A percentile compares a stretch with the other conserved stretches of the same genome.
These are phyloP conservation scores for Davidsoniella australis DNA, from an alignment of 2,329 filamentous ascomycete genomes.

Conservation along the genomic window DNA sequence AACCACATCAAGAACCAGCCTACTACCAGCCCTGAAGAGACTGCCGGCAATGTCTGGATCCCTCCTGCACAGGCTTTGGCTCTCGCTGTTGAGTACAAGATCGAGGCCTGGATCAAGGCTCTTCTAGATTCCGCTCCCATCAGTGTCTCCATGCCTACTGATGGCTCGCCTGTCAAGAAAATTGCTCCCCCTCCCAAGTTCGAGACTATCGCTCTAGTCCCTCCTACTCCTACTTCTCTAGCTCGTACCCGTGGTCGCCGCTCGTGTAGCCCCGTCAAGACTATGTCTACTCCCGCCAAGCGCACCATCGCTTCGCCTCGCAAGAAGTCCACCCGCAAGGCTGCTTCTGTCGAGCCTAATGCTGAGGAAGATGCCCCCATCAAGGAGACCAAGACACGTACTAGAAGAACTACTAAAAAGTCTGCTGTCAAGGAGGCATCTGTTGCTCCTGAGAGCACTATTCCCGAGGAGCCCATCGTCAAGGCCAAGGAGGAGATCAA, in stretches of 20 bases:
- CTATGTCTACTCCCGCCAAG: slow-evolving; percentile 37
- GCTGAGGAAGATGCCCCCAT: slow-evolving; percentile 1
- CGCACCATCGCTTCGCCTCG: slow-evolving; percentile 17
- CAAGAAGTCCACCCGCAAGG: slow-evolving; percentile 11
- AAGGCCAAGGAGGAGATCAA: slow-evolving; percentile 38
- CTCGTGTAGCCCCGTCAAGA: slow-evolving; percentile 37
- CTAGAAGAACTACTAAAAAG: slow-evolving; percentile 10
- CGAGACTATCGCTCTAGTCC: slow-evolving; percentile 32
- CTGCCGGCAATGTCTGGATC: slow-evolving; percentile 94
- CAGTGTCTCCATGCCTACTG: slow-evolving; percentile 31
- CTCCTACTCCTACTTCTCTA: slow-evolving; percentile 30
- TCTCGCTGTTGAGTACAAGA: slow-evolving; percentile 74
- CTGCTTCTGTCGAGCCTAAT: slow-evolving; percentile 9
- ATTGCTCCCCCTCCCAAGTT: slow-evolving; percentile 74
- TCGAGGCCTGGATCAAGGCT: slow-evolving; percentile 78
- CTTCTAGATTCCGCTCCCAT: slow-evolving; percentile 80
- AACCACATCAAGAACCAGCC: slow-evolving; percentile 69
- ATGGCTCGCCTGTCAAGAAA: slow-evolving; percentile 52
- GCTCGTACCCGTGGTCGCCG: slow-evolving; percentile 33
- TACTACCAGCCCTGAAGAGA: slow-evolving; percentile 76
- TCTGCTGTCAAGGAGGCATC: slow-evolving; percentile 22
- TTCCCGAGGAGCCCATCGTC: slow-evolving; percentile 47
- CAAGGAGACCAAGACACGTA: slow-evolving; percentile 9
- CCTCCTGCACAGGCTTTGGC: slow-evolving; percentile 63
- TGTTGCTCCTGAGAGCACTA: slow-evolving; percentile 21